Percentiles rank a stretch among this genome's conserved stretches.
phyloP scores from a whole-genome alignment of 2,329 filamentous ascomycete genomes.

The Pseudophaeomoniella oleicola region DNA sequence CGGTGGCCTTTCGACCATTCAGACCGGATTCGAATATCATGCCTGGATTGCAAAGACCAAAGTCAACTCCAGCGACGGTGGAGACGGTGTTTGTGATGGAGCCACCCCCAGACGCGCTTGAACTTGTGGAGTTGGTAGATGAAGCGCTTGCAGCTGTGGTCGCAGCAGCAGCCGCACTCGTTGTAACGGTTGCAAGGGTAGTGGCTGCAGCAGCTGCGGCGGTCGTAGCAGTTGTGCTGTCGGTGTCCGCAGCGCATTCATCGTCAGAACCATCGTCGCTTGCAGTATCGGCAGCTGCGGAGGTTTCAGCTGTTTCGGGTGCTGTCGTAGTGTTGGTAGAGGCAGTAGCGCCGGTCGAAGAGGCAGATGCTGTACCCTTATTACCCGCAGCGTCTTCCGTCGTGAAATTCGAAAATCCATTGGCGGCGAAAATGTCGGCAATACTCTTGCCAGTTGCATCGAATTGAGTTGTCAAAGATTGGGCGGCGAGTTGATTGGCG shows the following conservation, averaged over 20 bases:
- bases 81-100: constrained; percentile 2
- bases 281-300: constrained; percentile 2
- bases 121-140: not conserved
- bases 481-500: constrained; percentile 45
- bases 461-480: constrained; percentile 40
- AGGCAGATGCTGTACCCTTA: constrained; percentile 16
- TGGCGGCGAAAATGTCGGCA: constrained; percentile 46
- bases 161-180: constrained; percentile 5
- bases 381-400: constrained; percentile 9
- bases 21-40: constrained; percentile 44
- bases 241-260: constrained; percentile 2
- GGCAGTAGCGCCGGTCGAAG: constrained; percentile 7
- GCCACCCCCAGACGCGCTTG: not conserved
- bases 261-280: not conserved
- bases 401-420: constrained; percentile 51
- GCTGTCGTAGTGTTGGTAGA: constrained; percentile 7
- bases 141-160: not conserved
- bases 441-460: constrained; percentile 48
- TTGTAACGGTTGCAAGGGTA: constrained; percentile 4
- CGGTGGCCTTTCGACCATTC: constrained; percentile 34
- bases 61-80: constrained; percentile 25
- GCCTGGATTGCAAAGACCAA: constrained; percentile 34
- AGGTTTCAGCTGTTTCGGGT: constrained; percentile 7
- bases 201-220: constrained; percentile 6
- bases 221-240: constrained; percentile 6